Evolutionary conservation across 2,329 filamentous ascomycete species (phyloP).

Genomic region (Fusarium buharicum): DNA sequence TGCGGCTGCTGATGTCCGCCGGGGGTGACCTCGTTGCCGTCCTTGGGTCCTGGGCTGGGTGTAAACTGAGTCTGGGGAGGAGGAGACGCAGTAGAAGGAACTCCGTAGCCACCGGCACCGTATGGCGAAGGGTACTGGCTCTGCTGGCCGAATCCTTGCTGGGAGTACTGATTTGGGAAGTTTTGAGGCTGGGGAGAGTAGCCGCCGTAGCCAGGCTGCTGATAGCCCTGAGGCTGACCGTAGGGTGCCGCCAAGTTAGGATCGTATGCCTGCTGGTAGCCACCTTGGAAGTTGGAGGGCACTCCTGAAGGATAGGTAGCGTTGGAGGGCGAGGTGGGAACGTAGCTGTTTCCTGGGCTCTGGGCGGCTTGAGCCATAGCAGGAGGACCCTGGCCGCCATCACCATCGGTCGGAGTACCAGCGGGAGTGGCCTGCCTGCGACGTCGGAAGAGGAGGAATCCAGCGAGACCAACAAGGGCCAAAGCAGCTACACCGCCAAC

Average conservation of each 20-base stretch:
- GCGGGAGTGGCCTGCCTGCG: slow-evolving; percentile 48
- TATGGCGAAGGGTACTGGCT: slow-evolving; percentile 40
- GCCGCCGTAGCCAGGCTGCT: slow-evolving; percentile 36
- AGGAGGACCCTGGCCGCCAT: slow-evolving; percentile 26
- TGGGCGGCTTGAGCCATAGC: slow-evolving; percentile 36
- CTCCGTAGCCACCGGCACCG: slow-evolving; percentile 30
- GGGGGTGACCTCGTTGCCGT: slow-evolving; percentile 14
- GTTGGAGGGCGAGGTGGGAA: slow-evolving; percentile 38
- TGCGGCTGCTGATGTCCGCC: slow-evolving; percentile 9
- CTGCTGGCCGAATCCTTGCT: slow-evolving; percentile 41
- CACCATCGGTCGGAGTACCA: slow-evolving; percentile 18
- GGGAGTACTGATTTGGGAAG: slow-evolving; percentile 34
- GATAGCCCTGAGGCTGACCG: slow-evolving; percentile 39
- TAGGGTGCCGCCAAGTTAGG: slow-evolving; percentile 36
- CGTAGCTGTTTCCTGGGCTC: slow-evolving; percentile 37
- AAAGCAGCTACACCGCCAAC: slow-evolving; percentile 59
- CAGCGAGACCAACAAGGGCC: slow-evolving; percentile 53
- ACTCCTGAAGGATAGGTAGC: slow-evolving; percentile 46
- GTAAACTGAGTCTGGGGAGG: slow-evolving; percentile 43
- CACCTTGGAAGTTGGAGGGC: slow-evolving; percentile 39
- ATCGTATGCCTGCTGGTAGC: slow-evolving; percentile 44
- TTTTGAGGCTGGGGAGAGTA: slow-evolving; percentile 39
- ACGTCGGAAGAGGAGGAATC: slow-evolving; percentile 56
- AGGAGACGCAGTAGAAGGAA: slow-evolving; percentile 38
- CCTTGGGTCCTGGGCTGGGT: slow-evolving; percentile 46